Conservation (phyloP, 768 basidiomycete genomes). For the Termitomyces sp. region DNA sequence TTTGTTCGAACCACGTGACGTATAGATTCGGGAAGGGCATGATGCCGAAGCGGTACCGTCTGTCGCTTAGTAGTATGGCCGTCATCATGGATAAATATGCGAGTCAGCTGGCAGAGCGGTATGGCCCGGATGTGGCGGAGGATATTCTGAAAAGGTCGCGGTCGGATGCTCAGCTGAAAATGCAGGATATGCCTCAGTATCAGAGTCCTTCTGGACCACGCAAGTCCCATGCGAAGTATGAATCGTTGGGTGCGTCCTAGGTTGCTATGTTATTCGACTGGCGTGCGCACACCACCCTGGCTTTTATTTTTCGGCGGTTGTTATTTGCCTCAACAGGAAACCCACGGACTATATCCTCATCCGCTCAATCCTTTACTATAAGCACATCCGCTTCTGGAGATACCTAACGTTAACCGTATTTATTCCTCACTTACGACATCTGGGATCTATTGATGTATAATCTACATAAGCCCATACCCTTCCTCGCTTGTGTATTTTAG, state of each 20-base stretch:
- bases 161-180: slow-evolving; percentile 31
- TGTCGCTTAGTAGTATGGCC: slow-evolving; percentile 67
- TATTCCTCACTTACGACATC: background rate
- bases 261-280: no score
- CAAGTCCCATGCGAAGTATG: slow-evolving; percentile 18
- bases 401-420: background rate
- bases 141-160: slow-evolving; percentile 49
- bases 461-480: slow-evolving; percentile 8
- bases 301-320: background rate
- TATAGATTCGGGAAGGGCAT: slow-evolving; percentile 87
- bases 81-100: slow-evolving; percentile 84
- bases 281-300: background rate
- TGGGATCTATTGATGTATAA: background rate
- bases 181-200: slow-evolving; percentile 17
- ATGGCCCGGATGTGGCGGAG: slow-evolving; percentile 53
- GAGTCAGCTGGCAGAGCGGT: slow-evolving; percentile 63
- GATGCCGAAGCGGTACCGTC: slow-evolving; percentile 79
- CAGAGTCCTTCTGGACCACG: slow-evolving; percentile 8
- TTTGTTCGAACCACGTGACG: slow-evolving; percentile 81
- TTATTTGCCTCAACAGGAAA: background rate
- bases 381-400: background rate
- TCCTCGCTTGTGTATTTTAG: background rate
- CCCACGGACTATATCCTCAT: background rate
- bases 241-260: slow-evolving; percentile 15
- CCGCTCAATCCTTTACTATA: background rate